A percentile compares a stretch with the other conserved stretches of the same genome.
Conservation (phyloP, 148 eudicot genomes). For the Bassia scoparia region DNA sequence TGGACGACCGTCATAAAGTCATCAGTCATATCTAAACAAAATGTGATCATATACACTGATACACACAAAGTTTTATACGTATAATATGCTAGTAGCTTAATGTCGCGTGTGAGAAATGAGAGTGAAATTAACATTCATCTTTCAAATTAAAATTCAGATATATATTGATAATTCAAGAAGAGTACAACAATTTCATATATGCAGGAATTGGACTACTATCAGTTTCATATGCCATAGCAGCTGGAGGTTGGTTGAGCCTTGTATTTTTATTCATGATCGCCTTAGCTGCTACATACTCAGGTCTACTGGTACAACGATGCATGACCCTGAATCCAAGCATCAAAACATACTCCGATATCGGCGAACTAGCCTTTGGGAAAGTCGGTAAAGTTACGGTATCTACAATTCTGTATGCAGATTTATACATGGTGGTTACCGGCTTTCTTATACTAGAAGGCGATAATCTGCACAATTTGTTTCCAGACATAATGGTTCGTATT, state of each 20-base stretch:
- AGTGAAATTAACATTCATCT: too few species aligned
- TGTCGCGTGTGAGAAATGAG: too few species aligned
- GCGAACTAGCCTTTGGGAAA: slow-evolving; percentile 32
- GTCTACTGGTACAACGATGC: slow-evolving; percentile 33
- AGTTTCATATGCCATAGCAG: slow-evolving; percentile 38
- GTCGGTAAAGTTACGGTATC: slow-evolving; percentile 33
- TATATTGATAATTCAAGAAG: too few species aligned
- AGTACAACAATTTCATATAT: too few species aligned
- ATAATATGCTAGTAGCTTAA: too few species aligned
- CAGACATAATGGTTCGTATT: background rate
- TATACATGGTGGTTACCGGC: slow-evolving; percentile 37
- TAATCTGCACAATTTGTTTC: slow-evolving; percentile 35
- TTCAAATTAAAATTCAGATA: too few species aligned
- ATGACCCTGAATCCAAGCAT: slow-evolving; percentile 30
- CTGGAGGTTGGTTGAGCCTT: slow-evolving; percentile 48
- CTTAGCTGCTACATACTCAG: slow-evolving; percentile 27
- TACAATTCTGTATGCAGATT: slow-evolving; percentile 24
- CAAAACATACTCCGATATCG: slow-evolving; percentile 33
- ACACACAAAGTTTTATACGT: too few species aligned
- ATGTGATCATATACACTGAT: too few species aligned
- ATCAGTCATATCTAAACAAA: too few species aligned
- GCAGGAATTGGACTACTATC: slow-evolving; percentile 41
- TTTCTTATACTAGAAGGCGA: slow-evolving; percentile 43
- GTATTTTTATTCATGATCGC: slow-evolving; percentile 27
- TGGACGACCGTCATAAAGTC: too few species aligned